A percentile compares a stretch with the other conserved stretches of the same genome.
These are phyloP conservation scores for Malus asiatica DNA, from an alignment of 306 rosid genomes.

Conservation along the genomic window DNA sequence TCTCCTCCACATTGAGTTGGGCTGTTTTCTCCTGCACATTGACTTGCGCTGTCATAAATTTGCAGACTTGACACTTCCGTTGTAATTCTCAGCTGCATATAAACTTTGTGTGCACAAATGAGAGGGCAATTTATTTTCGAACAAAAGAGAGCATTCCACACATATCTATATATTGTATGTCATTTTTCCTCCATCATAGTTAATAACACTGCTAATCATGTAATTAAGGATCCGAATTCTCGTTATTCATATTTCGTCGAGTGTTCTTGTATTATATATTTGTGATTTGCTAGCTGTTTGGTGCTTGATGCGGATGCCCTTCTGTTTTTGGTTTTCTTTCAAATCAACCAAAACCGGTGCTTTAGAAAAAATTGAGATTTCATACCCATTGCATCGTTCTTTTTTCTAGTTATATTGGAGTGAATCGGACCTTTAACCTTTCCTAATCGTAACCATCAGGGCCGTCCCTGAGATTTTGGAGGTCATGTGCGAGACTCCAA, in stretches of 20 bases:
- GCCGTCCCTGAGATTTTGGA: no score
- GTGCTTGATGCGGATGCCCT: not conserved
- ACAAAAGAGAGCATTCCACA: slow-evolving; percentile 9
- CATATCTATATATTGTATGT: not conserved
- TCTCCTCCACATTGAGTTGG: not conserved
- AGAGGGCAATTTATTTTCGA: slow-evolving; percentile 8
- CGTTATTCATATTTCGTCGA: not conserved
- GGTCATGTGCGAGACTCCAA: no score
- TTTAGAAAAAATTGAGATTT: no score
- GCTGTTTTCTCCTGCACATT: not conserved
- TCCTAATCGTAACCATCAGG: no score
- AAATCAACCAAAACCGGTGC: not conserved
- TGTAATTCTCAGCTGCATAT: slow-evolving; percentile 1
- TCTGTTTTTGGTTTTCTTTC: not conserved
- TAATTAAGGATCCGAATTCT: slow-evolving; percentile 1
- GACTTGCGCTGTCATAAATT: not conserved
- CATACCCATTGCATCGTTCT: no score
- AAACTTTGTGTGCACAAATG: not conserved
- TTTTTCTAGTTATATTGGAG: no score
- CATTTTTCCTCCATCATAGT: slow-evolving; percentile 4
- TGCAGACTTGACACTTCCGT: slow-evolving; percentile 2
- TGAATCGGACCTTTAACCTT: not conserved
- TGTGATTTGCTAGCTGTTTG: not conserved
- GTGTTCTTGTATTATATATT: not conserved
- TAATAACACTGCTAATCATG: not conserved